A percentile compares a stretch with the other conserved stretches of the same genome.
Conservation (phyloP, 305 asterid genomes). For the Ajuga reptans region DNA sequence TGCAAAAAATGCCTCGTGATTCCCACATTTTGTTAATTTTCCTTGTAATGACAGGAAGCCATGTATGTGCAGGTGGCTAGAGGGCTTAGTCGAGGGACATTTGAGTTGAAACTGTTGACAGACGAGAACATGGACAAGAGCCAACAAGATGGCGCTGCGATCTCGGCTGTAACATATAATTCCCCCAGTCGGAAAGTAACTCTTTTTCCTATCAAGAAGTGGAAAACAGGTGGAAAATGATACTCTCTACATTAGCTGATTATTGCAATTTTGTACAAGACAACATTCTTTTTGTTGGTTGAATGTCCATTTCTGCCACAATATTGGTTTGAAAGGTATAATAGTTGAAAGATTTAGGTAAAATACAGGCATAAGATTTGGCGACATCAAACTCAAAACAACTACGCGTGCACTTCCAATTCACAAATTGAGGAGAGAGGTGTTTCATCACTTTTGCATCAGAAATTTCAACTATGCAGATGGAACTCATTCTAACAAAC, state of each 20-base stretch:
- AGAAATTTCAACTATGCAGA: no score
- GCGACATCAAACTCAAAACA: no score
- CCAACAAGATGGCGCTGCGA: constrained; percentile 32
- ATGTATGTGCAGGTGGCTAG: constrained; percentile 61
- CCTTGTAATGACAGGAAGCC: background rate
- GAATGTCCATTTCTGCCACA: background rate
- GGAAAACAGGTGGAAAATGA: constrained; percentile 55
- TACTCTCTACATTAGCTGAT: background rate
- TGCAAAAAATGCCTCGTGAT: no score
- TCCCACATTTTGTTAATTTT: background rate
- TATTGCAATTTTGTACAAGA: background rate
- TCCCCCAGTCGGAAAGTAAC: constrained; percentile 43
- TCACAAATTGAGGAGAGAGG: no score
- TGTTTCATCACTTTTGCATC: no score
- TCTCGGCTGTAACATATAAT: constrained; percentile 34
- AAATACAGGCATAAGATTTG: no score
- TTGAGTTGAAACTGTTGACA: constrained; percentile 67
- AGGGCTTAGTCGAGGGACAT: constrained; percentile 71
- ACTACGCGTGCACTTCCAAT: no score
- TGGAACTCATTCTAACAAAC: no score
- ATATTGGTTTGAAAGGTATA: no score
- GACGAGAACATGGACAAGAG: constrained; percentile 33
- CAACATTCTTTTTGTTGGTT: background rate
- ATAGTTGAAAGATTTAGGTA: no score
- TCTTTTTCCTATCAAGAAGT: constrained; percentile 60